Percentiles rank a stretch among this genome's conserved stretches.
Evolutionary conservation across 169 alveolate genomes (phyloP).

Genomic region (Plasmodium blacklocki): DNA sequence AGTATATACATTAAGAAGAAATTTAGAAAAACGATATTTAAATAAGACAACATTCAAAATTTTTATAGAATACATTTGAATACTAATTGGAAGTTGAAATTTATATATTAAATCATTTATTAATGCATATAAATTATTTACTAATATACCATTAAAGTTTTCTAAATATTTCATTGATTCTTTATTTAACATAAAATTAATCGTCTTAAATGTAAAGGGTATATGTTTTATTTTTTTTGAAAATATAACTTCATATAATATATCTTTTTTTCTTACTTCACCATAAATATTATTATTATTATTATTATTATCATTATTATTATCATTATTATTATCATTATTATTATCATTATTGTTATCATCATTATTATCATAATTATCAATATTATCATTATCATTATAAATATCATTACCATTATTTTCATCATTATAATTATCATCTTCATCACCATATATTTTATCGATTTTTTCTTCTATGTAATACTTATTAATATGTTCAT

Average conservation of each 20-base stretch:
- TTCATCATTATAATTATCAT: background rate
- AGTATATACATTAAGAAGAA: conserved; percentile 28
- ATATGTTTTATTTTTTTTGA: background rate
- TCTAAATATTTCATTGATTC: conserved; percentile 5
- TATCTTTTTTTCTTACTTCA: background rate
- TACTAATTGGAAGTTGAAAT: conserved; percentile 44
- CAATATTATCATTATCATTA: too few relatives aligned
- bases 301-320: background rate
- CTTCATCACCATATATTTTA: background rate
- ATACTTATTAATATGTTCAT: conserved; percentile 19
- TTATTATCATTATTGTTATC: background rate
- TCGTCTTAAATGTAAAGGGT: background rate
- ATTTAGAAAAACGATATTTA: conserved; percentile 35
- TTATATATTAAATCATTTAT: conserved; percentile 40
- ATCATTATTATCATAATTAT: background rate
- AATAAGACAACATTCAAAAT: conserved; percentile 29
- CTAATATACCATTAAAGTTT: conserved; percentile 8
- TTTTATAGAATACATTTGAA: conserved; percentile 67
- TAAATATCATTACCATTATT: background rate
- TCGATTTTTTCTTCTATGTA: conserved; percentile 2
- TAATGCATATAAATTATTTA: conserved; percentile 16
- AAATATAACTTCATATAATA: background rate
- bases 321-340: background rate
- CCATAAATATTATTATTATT: background rate
- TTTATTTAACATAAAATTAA: background rate